phyloP scores from a whole-genome alignment of 2,329 filamentous ascomycete species.

The Diaporthe longicolla region DNA sequence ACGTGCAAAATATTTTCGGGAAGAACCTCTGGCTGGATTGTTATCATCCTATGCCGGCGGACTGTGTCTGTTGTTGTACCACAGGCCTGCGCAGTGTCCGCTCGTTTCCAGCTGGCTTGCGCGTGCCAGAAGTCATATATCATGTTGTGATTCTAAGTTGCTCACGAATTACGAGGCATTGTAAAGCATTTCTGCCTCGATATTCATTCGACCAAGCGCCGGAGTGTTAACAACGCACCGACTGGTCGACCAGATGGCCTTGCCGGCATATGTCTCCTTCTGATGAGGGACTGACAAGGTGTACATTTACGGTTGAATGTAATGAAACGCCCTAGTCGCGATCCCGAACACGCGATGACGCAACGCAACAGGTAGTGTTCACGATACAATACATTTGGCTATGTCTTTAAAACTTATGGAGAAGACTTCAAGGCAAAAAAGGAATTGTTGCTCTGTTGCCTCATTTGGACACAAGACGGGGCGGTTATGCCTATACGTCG shows the following conservation, averaged over 20 bases:
- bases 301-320: neutral
- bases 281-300: neutral
- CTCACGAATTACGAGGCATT: neutral
- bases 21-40: neutral
- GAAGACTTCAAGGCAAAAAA: neutral
- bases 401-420: neutral
- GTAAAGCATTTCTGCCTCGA: conserved; percentile 4
- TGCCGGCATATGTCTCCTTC: neutral
- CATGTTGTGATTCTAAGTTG: neutral
- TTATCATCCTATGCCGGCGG: neutral
- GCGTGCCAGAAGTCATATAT: neutral
- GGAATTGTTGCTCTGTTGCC: neutral
- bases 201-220: neutral
- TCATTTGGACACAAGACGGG: neutral
- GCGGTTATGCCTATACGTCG: neutral
- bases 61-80: neutral
- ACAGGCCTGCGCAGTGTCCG: neutral
- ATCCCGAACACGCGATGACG: neutral
- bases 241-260: neutral
- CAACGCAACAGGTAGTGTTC: neutral
- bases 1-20: neutral
- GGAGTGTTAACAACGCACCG: too few species aligned
- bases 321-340: neutral
- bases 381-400: neutral
- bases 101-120: neutral